Evolutionary conservation across 495 filamentous ascomycete genomes (phyloP), one percentile per base, ranked within the genome.

Genomic region (Talaromyces liani): DNA sequence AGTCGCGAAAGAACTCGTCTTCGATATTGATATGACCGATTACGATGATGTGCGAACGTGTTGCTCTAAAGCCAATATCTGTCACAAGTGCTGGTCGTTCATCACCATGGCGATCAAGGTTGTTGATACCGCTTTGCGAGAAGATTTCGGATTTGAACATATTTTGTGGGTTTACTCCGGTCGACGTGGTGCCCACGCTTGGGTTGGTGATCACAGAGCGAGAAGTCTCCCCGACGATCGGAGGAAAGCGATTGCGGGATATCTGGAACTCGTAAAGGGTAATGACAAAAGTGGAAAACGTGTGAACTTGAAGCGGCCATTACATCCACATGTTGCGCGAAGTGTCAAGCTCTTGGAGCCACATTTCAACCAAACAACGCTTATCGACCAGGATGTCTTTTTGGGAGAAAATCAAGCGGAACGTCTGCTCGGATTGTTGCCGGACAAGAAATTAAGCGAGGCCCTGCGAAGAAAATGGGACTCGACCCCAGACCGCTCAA

Each of bases 151-250:
- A 24, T 98, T 97, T 72, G 84, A 91, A 69, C 93, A 98, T 72
- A 92, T 98, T 66, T 81, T 98, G 68, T 98, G 94, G 94, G 93
- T 98, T 1, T 98, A 97, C 74, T 98, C 94, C 0, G 94, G 94
- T 36, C 89, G 94, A 71, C 85, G 94, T 85, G 94, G 94, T 73
- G 92, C 88, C 16, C 94, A 98, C 86, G 94, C 93, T 7, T 98
- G 94, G 94, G 90, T 98, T n/a, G 97, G 93, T 71, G 94, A 98
- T 74, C 89, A 88, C 64, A 85, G 86, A 56, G 94, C 92, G 4
- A 83, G 94, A 63, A 79, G 80, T 41, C 81, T 98, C 75, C 88
- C 96, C 67, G 94, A 98, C 70, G 79, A 86, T 59, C 91, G 90
- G 68, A 82, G 94, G 33, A 87, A 85, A 64, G 90, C 92, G 3